Evolutionary conservation across 352 stramenopile genomes (phyloP), one percentile per base, ranked within the genome.

Genomic region (Pythium dissotocum): DNA sequence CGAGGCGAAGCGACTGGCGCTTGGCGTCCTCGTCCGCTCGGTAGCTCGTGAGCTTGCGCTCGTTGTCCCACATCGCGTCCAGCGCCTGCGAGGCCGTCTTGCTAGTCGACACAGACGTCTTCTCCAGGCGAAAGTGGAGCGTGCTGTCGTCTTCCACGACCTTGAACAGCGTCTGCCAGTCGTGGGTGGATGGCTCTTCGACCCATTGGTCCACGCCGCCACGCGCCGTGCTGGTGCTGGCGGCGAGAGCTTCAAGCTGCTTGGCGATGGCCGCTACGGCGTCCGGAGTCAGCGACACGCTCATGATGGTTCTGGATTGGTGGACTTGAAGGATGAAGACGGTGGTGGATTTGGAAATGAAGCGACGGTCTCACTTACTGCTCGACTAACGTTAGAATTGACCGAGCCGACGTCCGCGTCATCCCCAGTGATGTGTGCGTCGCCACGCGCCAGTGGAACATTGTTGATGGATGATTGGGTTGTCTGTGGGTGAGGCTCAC

Each of bases 11-110:
- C 18, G 42, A n/a, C 42, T 49, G 42, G 42, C 42, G 42, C 42
- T 49, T 49, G 42, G 42, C 42, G 42, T 49, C 42, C 16, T 49
- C 42, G 42, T 49, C 42, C 42, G 42, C 42, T 21, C 42, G 42
- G 42, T 49, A 49, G 42, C 16, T 49, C 16, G 42, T 49, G 42
- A 49, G 42, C 42, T 49, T 49, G 42, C 42, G 42, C 42, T 49
- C 42, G 42, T 49, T 49, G 5, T 49, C 42, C 42, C 42, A 49
- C 42, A 49, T 49, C 14, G 18, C 24, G 14, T 21, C 42, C 16
- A 49, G 42, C 5, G 42, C 42, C 42, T 49, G 42, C 42, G 42
- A 6, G 16, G 42, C 42, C 18, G 42, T 49, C 42, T 49, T 49
- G 16, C 4, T 26, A 10, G 42, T 3, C 16, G 16, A 13, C 42